Evolutionary conservation across 202 grass and related monocot genomes (phyloP), one percentile per base, ranked within the genome.

Genomic region (Cymbopogon flexuosus): DNA sequence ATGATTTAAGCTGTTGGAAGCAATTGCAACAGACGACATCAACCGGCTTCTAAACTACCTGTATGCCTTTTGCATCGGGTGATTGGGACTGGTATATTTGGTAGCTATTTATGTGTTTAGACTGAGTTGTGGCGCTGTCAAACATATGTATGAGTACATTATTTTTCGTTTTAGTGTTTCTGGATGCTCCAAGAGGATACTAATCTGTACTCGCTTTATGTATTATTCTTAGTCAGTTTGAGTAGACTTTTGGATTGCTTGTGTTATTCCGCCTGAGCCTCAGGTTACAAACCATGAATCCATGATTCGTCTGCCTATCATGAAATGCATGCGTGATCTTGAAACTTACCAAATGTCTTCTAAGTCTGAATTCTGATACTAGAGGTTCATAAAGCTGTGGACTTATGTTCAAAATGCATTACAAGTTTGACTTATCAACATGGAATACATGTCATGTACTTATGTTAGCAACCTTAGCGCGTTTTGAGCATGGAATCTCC

Each of bases 1-100:
- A 70, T 42, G 81, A 85, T 78, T 66, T 82, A 30, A 77, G 34
- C 36, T 46, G 45, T 4, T 77, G 51, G 46, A 75, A 56, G 75
- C 58, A 83, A 59, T 58, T 46, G 49, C 78, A 80, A 58, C 42
- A 66, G 56, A 62, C 19, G 16, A 11, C 42, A 39, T 76, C 16
- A 7, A 67, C 1, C 31, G 41, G 21, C 42, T 19, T 47, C 9
- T 39, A 60, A 76, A 41, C 14, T 70, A 46, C 5, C 15, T 10
- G 3, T 54, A 37, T 68, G 33, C 11, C 57, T 51, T 78, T n/a
- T 71, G 69, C 59, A 23, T 66, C 4, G 5, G 65, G 60, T 22
- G 51, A 70, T 61, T 19, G 72, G 67, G 41, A 11, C 21, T 19
- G 29, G 30, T 62, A 63, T 30, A 5, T 65, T 65, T 0, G 10